These are phyloP conservation scores for Cubamyces lactineus DNA, from an alignment of 768 basidiomycete species.

Conservation along the genomic window DNA sequence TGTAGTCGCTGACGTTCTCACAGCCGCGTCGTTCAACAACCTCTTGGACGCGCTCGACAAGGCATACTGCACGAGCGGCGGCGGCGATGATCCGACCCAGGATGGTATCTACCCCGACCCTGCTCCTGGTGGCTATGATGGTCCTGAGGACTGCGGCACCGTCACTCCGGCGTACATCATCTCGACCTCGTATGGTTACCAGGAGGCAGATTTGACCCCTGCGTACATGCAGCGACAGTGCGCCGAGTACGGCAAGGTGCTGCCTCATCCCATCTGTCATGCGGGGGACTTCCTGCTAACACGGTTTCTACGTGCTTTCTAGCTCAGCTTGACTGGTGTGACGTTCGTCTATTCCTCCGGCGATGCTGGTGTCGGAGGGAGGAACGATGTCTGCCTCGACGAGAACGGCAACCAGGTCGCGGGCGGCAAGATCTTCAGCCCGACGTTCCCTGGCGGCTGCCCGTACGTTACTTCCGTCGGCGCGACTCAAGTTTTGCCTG, in stretches of 20 bases:
- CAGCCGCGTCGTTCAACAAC: conserved; percentile 49
- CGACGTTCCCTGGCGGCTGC: conserved; percentile 40
- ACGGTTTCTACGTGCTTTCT: neutral
- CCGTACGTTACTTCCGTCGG: conserved; percentile 46
- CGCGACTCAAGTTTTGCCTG: conserved; percentile 41
- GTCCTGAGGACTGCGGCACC: conserved; percentile 41
- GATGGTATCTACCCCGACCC: conserved; percentile 49
- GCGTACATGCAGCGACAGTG: conserved; percentile 46
- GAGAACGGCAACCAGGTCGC: conserved; percentile 29
- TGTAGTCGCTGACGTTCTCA: neutral
- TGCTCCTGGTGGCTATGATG: conserved; percentile 39
- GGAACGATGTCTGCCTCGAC: conserved; percentile 37
- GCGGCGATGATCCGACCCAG: conserved; percentile 45
- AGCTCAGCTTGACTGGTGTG: conserved; percentile 38
- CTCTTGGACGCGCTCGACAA: conserved; percentile 49
- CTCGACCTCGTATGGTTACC: conserved; percentile 43
- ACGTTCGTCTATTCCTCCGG: conserved; percentile 50
- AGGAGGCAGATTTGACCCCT: conserved; percentile 41
- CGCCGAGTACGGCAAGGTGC: conserved; percentile 46
- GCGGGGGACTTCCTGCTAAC: neutral
- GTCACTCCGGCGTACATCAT: conserved; percentile 40
- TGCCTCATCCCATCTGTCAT: neutral
- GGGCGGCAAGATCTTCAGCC: conserved; percentile 32
- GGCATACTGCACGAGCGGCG: conserved; percentile 47
- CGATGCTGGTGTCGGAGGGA: conserved; percentile 47